These are phyloP conservation scores for Tricharina praecox DNA, from an alignment of 495 filamentous ascomycete genomes.

Conservation along the genomic window DNA sequence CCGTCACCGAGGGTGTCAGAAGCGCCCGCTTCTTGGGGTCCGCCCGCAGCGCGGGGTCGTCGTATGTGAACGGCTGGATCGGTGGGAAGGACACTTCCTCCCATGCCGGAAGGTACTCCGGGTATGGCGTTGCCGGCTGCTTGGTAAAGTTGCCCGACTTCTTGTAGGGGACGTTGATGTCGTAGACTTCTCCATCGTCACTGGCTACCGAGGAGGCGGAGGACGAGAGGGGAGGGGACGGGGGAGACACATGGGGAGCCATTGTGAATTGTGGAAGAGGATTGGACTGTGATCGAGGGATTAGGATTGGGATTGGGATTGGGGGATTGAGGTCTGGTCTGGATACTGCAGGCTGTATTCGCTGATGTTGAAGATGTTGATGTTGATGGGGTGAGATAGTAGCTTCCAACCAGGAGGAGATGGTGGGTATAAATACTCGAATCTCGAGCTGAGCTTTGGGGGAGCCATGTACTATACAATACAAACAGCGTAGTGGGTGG, in stretches of 20 bases:
- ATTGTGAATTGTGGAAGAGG: constrained; percentile 9
- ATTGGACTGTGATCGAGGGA: background rate
- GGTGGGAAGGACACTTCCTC: constrained; percentile 29
- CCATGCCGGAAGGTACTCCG: constrained; percentile 65
- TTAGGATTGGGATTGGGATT: too few species aligned
- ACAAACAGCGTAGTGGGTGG: too few species aligned
- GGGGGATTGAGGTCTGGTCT: too few species aligned
- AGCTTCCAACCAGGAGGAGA: too few species aligned
- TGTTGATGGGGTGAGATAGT: too few species aligned
- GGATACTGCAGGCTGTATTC: too few species aligned
- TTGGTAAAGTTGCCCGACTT: constrained; percentile 17
- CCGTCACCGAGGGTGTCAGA: constrained; percentile 17
- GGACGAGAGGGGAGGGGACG: constrained; percentile 2
- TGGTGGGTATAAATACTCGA: background rate
- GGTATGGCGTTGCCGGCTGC: constrained; percentile 33
- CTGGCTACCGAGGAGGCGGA: constrained; percentile 15
- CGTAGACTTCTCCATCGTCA: constrained; percentile 36
- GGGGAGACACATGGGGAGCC: constrained; percentile 18
- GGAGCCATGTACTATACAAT: too few species aligned
- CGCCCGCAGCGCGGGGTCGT: constrained; percentile 29
- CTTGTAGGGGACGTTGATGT: constrained; percentile 40
- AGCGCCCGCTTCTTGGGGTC: constrained; percentile 28
- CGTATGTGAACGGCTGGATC: constrained; percentile 26
- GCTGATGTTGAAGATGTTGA: too few species aligned
- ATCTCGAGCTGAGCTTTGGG: too few species aligned